Conservation (phyloP, 345 rosid genomes). For the Ceriops decandra region DNA sequence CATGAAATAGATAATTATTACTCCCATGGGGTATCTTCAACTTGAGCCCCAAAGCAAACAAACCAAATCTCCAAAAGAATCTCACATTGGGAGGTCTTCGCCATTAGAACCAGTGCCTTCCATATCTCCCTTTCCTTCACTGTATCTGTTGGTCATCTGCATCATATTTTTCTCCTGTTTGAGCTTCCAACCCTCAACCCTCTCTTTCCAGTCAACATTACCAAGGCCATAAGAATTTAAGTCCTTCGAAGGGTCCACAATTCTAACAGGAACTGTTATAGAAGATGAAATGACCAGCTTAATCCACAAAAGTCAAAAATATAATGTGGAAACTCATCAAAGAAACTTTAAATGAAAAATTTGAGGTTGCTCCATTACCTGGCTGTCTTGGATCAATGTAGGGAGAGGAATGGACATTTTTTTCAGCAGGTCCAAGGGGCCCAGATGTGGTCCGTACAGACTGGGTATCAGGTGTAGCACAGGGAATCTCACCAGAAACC, state of each 20-base stretch:
- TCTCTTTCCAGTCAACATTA: slow-evolving; percentile 98
- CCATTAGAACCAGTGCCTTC: slow-evolving; percentile 99
- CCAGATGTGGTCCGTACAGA: slow-evolving; percentile 97
- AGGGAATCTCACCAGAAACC: slow-evolving; percentile 97
- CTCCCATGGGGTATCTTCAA: not conserved
- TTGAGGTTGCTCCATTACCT: slow-evolving; percentile 42
- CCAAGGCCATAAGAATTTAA: slow-evolving; percentile 97
- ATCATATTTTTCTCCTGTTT: slow-evolving; percentile 88
- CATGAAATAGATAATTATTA: not conserved
- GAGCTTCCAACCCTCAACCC: slow-evolving; percentile 99
- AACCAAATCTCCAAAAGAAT: not conserved
- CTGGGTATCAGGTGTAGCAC: slow-evolving; percentile 77
- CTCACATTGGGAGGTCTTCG: slow-evolving; percentile 96
- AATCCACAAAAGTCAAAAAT: slow-evolving; percentile 3
- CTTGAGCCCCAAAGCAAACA: slow-evolving; percentile 1
- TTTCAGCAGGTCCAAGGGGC: slow-evolving; percentile 91
- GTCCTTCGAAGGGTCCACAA: slow-evolving; percentile 98
- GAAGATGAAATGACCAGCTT: slow-evolving; percentile 18
- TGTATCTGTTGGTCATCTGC: slow-evolving; percentile 59
- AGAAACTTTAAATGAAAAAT: slow-evolving; percentile 5
- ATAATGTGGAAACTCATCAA: slow-evolving; percentile 10
- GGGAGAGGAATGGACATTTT: slow-evolving; percentile 74
- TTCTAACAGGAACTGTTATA: slow-evolving; percentile 85
- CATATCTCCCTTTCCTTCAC: slow-evolving; percentile 88
- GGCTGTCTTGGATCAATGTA: slow-evolving; percentile 96